phyloP scores from a whole-genome alignment of 371 early-diverging fungal genomes.

The Apophysomyces sp. region DNA sequence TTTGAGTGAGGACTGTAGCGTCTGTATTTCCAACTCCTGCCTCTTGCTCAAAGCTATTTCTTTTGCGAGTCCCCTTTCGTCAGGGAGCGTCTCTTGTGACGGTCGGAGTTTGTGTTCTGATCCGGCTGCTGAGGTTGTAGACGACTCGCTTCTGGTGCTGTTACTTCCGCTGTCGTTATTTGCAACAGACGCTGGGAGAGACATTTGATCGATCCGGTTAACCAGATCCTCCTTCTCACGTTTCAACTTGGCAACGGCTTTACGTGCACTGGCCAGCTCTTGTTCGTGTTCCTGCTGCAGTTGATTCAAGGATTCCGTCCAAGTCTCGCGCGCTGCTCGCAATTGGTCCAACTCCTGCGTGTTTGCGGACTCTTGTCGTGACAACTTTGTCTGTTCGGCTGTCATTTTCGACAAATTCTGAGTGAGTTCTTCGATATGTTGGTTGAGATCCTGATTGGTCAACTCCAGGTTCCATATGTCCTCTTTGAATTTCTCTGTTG shows the following conservation, averaged over 20 bases:
- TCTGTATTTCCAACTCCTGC: slow-evolving; percentile 6
- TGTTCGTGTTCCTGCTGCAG: slow-evolving; percentile 22
- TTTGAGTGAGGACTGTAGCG: slow-evolving; percentile 3
- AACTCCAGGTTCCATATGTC: slow-evolving; percentile 40
- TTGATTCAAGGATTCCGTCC: slow-evolving; percentile 13
- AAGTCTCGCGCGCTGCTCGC: slow-evolving; percentile 13
- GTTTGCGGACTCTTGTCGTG: slow-evolving; percentile 33
- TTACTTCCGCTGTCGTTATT: neutral
- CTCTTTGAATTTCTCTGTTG: slow-evolving; percentile 33
- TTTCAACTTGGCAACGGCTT: slow-evolving; percentile 10
- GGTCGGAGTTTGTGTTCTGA: neutral
- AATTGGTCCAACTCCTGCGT: slow-evolving; percentile 41
- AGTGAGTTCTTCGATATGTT: slow-evolving; percentile 50
- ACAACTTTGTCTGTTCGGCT: slow-evolving; percentile 48
- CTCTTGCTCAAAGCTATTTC: neutral
- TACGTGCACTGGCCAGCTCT: slow-evolving; percentile 11
- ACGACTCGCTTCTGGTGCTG: neutral
- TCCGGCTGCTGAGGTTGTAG: neutral
- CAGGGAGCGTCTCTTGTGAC: slow-evolving; percentile 12
- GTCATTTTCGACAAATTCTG: slow-evolving; percentile 35
- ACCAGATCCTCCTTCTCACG: slow-evolving; percentile 16
- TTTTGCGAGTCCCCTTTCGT: slow-evolving; percentile 2
- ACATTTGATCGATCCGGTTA: slow-evolving; percentile 6
- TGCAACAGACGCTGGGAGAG: neutral
- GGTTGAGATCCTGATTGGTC: slow-evolving; percentile 33